Evolutionary conservation across 192 early-diverging fungal genomes (phyloP).

Genomic region (Umbelopsis isabellina): DNA sequence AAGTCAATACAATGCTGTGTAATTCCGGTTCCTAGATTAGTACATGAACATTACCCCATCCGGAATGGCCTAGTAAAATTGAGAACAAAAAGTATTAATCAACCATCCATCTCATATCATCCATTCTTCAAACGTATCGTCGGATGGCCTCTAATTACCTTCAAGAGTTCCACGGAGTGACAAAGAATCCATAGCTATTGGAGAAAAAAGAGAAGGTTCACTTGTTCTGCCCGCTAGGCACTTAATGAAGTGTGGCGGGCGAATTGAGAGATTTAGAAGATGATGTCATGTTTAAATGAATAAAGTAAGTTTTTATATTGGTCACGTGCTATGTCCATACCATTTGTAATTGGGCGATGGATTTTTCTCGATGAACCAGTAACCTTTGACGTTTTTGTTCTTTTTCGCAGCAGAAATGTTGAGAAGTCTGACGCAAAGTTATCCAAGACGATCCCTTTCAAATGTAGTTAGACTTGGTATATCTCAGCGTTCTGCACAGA

Average conservation of each 20-base stretch:
- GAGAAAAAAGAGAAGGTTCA: constrained; percentile 16
- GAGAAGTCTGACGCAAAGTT: no score
- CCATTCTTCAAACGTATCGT: background rate
- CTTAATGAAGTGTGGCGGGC: background rate
- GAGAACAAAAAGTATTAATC: background rate
- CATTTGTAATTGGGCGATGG: no score
- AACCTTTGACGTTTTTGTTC: no score
- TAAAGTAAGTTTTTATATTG: no score
- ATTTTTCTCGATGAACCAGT: no score
- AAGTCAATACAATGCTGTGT: constrained; percentile 3
- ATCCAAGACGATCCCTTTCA: no score
- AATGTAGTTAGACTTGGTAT: no score
- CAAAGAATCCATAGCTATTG: constrained; percentile 23
- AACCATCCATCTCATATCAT: constrained; percentile 26
- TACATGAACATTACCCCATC: constrained; percentile 16
- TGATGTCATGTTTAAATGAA: no score
- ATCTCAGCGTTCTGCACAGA: no score
- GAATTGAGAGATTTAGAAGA: background rate
- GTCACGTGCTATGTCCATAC: no score
- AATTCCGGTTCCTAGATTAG: background rate
- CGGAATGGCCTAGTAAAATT: constrained; percentile 18
- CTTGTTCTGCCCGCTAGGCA: background rate
- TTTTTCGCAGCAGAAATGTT: no score
- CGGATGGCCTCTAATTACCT: background rate
- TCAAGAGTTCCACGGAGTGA: constrained; percentile 24